Evolutionary conservation across 208 protist genomes (phyloP).

Genomic region (Lotmaria passim): DNA sequence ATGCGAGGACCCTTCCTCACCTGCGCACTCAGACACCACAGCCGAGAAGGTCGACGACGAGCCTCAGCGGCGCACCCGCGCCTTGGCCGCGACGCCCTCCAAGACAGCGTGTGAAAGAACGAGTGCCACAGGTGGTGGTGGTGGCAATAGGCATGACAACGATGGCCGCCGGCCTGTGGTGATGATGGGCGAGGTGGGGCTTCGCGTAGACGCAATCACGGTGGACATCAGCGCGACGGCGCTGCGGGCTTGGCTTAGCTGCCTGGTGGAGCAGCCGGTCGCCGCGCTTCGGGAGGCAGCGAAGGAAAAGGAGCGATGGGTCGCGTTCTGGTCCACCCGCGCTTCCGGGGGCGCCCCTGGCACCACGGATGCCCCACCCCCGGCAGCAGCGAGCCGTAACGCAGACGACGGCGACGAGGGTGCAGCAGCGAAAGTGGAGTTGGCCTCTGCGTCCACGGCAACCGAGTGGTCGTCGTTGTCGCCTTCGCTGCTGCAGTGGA

Average conservation of each 20-base stretch:
- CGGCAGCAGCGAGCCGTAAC: background rate
- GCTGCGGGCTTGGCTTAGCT: constrained; percentile 30
- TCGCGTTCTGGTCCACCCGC: background rate
- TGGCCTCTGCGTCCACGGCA: background rate
- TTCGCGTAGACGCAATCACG: constrained; percentile 23
- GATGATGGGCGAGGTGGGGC: constrained; percentile 27
- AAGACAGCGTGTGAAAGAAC: background rate
- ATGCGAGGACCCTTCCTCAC: no score
- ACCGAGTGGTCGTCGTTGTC: constrained; percentile 10
- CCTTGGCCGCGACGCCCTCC: background rate
- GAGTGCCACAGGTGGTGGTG: background rate
- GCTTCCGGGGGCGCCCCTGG: background rate
- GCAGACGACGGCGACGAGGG: background rate
- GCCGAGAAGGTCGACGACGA: background rate
- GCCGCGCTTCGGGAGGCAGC: constrained; percentile 23
- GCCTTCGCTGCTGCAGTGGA: constrained; percentile 19
- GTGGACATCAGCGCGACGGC: constrained; percentile 34
- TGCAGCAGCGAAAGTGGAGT: background rate
- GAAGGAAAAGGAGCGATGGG: constrained; percentile 22
- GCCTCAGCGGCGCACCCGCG: no score
- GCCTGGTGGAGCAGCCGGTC: constrained; percentile 32
- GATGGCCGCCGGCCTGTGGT: background rate
- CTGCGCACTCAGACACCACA: no score
- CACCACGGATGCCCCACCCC: background rate
- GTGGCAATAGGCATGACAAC: background rate